Conservation (phyloP, 1,284 basidiomycete species). For the Apiotrichum gracile region DNA sequence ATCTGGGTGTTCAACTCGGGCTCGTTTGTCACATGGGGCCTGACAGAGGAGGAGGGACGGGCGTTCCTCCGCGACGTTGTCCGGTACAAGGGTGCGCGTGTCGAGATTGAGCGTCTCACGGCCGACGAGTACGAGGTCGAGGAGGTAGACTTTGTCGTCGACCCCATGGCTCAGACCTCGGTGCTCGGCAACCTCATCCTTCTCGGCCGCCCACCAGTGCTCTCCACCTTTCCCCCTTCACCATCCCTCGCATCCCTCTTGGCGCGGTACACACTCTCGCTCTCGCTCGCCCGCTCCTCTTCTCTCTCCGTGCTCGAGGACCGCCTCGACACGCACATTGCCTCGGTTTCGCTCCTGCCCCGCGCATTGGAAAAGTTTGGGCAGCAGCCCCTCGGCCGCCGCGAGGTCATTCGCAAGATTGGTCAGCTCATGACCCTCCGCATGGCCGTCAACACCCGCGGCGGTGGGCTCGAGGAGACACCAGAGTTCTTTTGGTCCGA, state of each 20-base stretch:
- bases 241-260: slow-evolving; percentile 55
- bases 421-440: slow-evolving; percentile 81
- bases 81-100: slow-evolving; percentile 49
- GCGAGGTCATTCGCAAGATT: slow-evolving; percentile 76
- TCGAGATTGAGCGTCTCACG: slow-evolving; percentile 58
- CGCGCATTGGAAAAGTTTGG: slow-evolving; percentile 68
- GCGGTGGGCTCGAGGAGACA: slow-evolving; percentile 80
- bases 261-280: slow-evolving; percentile 80
- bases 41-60: slow-evolving; percentile 69
- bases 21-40: slow-evolving; percentile 79
- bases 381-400: slow-evolving; percentile 69
- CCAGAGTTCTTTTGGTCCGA: slow-evolving; percentile 84
- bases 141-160: slow-evolving; percentile 82
- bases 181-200: slow-evolving; percentile 84
- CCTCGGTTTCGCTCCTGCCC: slow-evolving; percentile 70
- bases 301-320: slow-evolving; percentile 75
- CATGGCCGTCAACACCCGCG: slow-evolving; percentile 77
- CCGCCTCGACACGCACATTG: slow-evolving; percentile 71
- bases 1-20: slow-evolving; percentile 80
- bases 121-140: slow-evolving; percentile 68
- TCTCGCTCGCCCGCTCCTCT: slow-evolving; percentile 79
- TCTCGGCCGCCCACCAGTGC: slow-evolving; percentile 60
- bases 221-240: slow-evolving; percentile 43
- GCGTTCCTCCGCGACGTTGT: slow-evolving; percentile 64
- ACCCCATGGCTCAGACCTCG: slow-evolving; percentile 75